Base-by-base conservation (phyloP, 208 protist genomes). In the Leishmania braziliensis region DNA sequence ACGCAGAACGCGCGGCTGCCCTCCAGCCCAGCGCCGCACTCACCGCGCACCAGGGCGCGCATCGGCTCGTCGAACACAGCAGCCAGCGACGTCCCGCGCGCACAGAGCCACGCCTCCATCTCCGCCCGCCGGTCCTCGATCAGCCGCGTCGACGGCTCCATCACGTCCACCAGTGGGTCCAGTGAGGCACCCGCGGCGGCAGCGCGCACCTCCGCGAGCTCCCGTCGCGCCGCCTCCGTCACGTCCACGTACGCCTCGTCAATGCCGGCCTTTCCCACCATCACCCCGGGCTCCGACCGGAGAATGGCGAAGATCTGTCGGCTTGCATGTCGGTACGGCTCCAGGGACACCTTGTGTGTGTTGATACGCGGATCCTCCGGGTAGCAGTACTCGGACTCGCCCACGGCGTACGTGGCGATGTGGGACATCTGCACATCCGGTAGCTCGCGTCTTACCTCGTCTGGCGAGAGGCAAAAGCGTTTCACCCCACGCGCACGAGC, bases 171-270 rank as follows among this genome's bases (percentile, higher is more conserved):
- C 68, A 92, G 80, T 29, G 87, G 74, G 51, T 82, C 84, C 53
- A 89, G 63, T 50, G 54, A 39, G 48, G 77, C 78, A 75, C 75
- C 58, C 39, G 29, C 48, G 46, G 73, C 74, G 69, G 77, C 77
- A n/a, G 84, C 60, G 16, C 78, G 81, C 58, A 92, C 36, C 53
- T 76, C 71, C 43, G 70, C 85, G 65, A 95, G 81, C 83, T 95
- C 86, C 69, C 39, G 16, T 46, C 77, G 65, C 50, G 93, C 95
- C 18, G 92, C 91, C 77, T 83, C 85, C 6, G 94, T 97, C 16
- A 97, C 89, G 66, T 98, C 96, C 4, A 98, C 76, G 81, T 90
- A 98, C 18, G 91, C 94, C 86, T 98, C 96, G 86, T 98, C 96
- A 14, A 98, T 73, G 54, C 93, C 87, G 0, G 86, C 93, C 81